Conservation (phyloP, 176 grass and related monocot genomes). For the Ensete ventricosum region DNA sequence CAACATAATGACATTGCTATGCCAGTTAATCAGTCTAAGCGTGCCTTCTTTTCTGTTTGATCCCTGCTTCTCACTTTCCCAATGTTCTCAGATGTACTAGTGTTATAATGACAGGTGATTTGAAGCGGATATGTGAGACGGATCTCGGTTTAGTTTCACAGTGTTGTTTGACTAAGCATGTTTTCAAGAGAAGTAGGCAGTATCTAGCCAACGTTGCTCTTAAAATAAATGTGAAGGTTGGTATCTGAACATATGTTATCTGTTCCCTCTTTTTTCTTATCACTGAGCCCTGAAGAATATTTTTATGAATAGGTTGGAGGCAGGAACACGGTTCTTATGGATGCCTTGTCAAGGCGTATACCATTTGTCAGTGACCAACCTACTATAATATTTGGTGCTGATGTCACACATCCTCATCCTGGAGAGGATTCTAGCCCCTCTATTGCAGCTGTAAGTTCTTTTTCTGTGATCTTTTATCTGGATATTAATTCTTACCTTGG, state of each 20-base stretch:
- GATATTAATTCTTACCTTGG: neutral
- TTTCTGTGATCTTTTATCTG: too few relatives aligned
- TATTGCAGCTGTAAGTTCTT: constrained; percentile 29
- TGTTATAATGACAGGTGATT: constrained; percentile 23
- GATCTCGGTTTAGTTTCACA: constrained; percentile 48
- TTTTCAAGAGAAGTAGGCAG: neutral
- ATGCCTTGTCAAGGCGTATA: constrained; percentile 24
- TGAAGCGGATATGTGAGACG: constrained; percentile 58
- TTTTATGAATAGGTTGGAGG: constrained; percentile 44
- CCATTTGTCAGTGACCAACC: constrained; percentile 32
- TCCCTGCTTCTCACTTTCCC: neutral
- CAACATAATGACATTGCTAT: neutral
- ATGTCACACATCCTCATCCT: constrained; percentile 60
- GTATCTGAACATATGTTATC: neutral
- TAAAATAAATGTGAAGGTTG: constrained; percentile 72
- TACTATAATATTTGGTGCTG: constrained; percentile 69
- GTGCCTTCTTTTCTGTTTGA: too few relatives aligned
- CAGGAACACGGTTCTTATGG: constrained; percentile 43
- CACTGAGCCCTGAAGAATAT: neutral
- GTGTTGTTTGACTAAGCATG: constrained; percentile 32
- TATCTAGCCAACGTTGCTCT: constrained; percentile 50
- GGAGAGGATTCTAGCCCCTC: constrained; percentile 47
- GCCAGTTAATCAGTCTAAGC: too few relatives aligned
- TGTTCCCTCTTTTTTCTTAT: neutral
- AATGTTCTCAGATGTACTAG: neutral